These are phyloP conservation scores for Backusella tuberculispora DNA, from an alignment of 192 early-diverging fungal genomes.

Conservation along the genomic window DNA sequence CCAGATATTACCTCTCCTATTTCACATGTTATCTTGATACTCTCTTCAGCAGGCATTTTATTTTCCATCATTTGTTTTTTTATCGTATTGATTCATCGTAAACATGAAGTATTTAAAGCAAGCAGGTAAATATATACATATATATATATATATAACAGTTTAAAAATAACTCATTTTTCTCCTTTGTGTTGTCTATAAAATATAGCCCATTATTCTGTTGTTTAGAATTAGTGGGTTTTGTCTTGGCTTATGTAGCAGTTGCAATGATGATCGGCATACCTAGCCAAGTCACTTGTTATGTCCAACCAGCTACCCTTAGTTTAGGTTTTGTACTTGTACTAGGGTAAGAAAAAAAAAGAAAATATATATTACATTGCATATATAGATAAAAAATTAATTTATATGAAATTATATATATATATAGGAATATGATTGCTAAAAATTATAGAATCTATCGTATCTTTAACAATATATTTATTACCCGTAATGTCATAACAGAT, in stretches of 20 bases:
- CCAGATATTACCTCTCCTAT: slow-evolving; percentile 44
- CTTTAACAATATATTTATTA: slow-evolving; percentile 57
- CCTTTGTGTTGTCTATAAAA: too few species aligned
- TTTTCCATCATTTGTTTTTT: slow-evolving; percentile 43
- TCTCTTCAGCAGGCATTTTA: slow-evolving; percentile 40
- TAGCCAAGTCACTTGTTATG: slow-evolving; percentile 40
- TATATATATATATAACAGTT: too few species aligned
- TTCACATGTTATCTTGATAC: slow-evolving; percentile 42
- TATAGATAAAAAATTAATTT: neutral
- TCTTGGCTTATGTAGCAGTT: slow-evolving; percentile 46
- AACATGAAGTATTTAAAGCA: slow-evolving; percentile 52
- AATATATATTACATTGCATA: too few species aligned
- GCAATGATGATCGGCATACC: slow-evolving; percentile 46
- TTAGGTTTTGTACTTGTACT: slow-evolving; percentile 46
- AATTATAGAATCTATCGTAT: slow-evolving; percentile 59
- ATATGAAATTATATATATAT: slow-evolving; percentile 24
- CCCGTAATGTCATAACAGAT: slow-evolving; percentile 52
- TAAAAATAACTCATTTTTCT: too few species aligned
- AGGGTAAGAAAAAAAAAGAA: slow-evolving; percentile 22
- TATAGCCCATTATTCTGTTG: slow-evolving; percentile 56
- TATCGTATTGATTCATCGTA: slow-evolving; percentile 42
- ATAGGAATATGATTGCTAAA: slow-evolving; percentile 58
- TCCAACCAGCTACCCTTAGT: slow-evolving; percentile 43
- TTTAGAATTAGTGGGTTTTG: slow-evolving; percentile 52
- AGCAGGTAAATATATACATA: slow-evolving; percentile 50